Evolutionary conservation across 2,329 filamentous ascomycete species (phyloP), one percentile per base, ranked within the genome.

Genomic region (Sordariomycetes sp.): DNA sequence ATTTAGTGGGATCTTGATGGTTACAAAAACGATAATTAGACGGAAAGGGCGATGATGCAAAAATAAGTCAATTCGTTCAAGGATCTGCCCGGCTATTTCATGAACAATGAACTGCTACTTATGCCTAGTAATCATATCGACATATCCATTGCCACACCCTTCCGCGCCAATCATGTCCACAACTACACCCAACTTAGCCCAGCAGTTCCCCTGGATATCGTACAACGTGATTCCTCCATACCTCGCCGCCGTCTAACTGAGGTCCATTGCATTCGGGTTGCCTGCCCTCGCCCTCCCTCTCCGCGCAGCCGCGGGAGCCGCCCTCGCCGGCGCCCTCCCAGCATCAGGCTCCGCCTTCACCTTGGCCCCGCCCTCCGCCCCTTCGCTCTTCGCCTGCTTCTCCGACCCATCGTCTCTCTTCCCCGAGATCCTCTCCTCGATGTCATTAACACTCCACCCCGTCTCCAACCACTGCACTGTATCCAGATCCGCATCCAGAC

Each of bases 381-480:
- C 55, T 20, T 56, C 45, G 13, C 24, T 24, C 34, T 52, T 56
- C 2, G 32, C 39, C 39, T 56, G 39, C 24, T 36, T 32, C 17
- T 10, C 28, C 15, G 48, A 52, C 13, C 22, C 42, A 2, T 13
- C 12, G 25, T 10, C 25, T 22, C 22, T 25, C 28, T 32, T 32
- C 22, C 55, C 48, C 7, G 48, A 20, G 13, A 56, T 56, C 55
- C 34, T 52, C 20, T 32, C 15, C 48, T 56, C 55, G 20, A 56
- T 56, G 20, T 56, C 48, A 42, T 42, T 35, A 10, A 52, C 48
- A 2, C n/a, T 13, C 55, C 55, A 56, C 28, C 25, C 25, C 6
- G 55, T 35, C 32, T 52, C 45, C 10, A 56, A 32, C 55, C 55
- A 56, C 20, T 28, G 48, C 12, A 56, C 55, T 48, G 50, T 56